A percentile compares a stretch with the other conserved stretches of the same genome.
Evolutionary conservation across 202 grass and related monocot genomes (phyloP).

Genomic region (Dendrocalamus latiflorus): DNA sequence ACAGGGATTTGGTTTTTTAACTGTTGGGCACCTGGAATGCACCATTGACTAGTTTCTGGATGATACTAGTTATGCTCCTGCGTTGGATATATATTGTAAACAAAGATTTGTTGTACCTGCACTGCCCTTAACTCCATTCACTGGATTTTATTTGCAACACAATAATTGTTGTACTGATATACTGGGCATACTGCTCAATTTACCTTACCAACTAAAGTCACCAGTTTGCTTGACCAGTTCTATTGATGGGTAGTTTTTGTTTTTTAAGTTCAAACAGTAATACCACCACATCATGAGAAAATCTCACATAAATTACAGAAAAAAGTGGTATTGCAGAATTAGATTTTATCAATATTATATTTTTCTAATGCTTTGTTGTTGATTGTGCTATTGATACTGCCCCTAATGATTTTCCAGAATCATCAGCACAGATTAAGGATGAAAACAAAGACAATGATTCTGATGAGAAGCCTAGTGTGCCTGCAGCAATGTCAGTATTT

Average conservation of each 20-base stretch:
- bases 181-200: background rate
- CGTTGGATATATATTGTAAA: background rate
- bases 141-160: constrained; percentile 1
- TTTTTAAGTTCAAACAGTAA: constrained; percentile 7
- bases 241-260: constrained; percentile 3
- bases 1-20: background rate
- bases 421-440: constrained; percentile 87
- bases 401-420: constrained; percentile 57
- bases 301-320: background rate
- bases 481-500: constrained; percentile 39
- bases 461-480: constrained; percentile 59
- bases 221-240: background rate
- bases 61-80: background rate
- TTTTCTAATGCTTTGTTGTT: constrained; percentile 3
- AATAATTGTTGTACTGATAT: background rate
- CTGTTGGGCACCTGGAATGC: background rate
- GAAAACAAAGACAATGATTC: constrained; percentile 69
- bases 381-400: constrained; percentile 26
- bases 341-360: background rate
- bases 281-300: background rate
- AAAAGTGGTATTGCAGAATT: constrained; percentile 7
- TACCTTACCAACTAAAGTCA: background rate
- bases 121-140: background rate
- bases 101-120: constrained; percentile 7
- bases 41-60: background rate